Evolutionary conservation across 345 rosid genomes (phyloP), one percentile per base, ranked within the genome.

Genomic region (Boechera divaricarpa): DNA sequence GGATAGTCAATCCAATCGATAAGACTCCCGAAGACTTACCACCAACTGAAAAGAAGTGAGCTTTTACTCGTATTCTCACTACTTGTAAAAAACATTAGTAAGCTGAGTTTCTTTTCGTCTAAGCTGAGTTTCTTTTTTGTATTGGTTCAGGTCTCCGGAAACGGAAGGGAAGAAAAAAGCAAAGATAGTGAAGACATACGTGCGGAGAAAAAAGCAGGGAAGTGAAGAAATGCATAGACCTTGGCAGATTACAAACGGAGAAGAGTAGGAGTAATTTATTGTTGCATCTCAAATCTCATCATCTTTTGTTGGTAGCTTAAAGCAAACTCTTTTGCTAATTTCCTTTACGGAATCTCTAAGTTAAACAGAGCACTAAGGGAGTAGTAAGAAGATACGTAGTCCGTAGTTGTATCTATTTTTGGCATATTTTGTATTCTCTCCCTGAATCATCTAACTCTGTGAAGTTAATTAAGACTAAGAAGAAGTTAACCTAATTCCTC

Each of bases 111-210:
- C 26, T 49, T 21, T 4, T 47, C n/a, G 47, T 69, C 5, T 41
- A 59, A 59, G 48, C 67, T 70, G 76, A 35, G 28, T 8, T 10
- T 33, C 13, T 52, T 26, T 52, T 29, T 16, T 6, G 11, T 52
- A 61, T 53, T 53, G 33, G 10, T 10, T 41, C 70, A 73, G 77
- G 35, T 52, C 70, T 72, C 13, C 5, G 5, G 60, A 15, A 62
- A 18, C 41, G 10, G 32, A 63, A 41, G 70, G 21, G 44, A 41
- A 33, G 53, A 13, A 10, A 11, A 54, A 28, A 13, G 9, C 69
- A 21, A 31, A 31, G 6, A 66, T 21, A 7, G 1, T 26, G 4
- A 53, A 26, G 36, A 68, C 53, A 44, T 63, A 64, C 29, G 11
- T 8, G 24, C 36, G 36, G 7, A 63, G 33, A 13, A 24, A 29